Percentiles rank a stretch among this genome's conserved stretches.
Conservation (phyloP, 768 basidiomycete species). For the Boletus sensibilis region DNA sequence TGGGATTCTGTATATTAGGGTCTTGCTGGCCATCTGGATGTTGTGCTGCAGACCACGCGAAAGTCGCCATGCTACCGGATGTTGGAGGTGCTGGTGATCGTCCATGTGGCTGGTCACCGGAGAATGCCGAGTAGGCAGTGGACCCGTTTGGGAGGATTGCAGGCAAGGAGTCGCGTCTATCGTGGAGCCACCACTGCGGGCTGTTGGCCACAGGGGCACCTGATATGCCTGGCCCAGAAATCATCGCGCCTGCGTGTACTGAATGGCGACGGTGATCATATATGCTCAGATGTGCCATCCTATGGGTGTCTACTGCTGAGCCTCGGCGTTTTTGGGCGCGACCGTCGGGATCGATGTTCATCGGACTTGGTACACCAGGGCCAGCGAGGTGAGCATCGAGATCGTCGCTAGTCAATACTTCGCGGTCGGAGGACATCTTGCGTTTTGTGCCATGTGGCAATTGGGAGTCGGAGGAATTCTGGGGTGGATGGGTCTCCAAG, state of each 20-base stretch:
- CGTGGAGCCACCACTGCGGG: constrained; percentile 58
- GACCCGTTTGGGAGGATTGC: constrained; percentile 67
- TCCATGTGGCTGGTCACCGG: constrained; percentile 64
- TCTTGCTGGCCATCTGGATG: constrained; percentile 46
- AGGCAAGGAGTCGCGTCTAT: constrained; percentile 73
- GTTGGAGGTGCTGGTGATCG: constrained; percentile 56
- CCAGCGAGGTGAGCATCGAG: constrained; percentile 66
- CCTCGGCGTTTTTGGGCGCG: constrained; percentile 82
- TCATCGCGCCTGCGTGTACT: constrained; percentile 57
- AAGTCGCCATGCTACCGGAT: constrained; percentile 62
- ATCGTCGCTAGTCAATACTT: constrained; percentile 54
- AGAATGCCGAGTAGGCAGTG: constrained; percentile 53
- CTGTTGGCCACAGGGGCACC: constrained; percentile 19
- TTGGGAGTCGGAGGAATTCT: constrained; percentile 41
- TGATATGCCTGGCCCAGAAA: constrained; percentile 29
- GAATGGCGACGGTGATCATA: constrained; percentile 75
- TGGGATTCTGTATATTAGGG: constrained; percentile 40
- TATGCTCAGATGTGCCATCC: constrained; percentile 71
- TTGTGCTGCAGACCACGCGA: constrained; percentile 66
- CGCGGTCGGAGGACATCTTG: constrained; percentile 76
- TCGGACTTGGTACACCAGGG: constrained; percentile 61
- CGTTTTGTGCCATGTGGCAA: constrained; percentile 69
- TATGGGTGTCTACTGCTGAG: constrained; percentile 76
- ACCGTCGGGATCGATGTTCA: constrained; percentile 56
- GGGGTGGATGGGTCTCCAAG: neutral